Conservation (phyloP, 129 eudicot genomes). For the Centella asiatica region DNA sequence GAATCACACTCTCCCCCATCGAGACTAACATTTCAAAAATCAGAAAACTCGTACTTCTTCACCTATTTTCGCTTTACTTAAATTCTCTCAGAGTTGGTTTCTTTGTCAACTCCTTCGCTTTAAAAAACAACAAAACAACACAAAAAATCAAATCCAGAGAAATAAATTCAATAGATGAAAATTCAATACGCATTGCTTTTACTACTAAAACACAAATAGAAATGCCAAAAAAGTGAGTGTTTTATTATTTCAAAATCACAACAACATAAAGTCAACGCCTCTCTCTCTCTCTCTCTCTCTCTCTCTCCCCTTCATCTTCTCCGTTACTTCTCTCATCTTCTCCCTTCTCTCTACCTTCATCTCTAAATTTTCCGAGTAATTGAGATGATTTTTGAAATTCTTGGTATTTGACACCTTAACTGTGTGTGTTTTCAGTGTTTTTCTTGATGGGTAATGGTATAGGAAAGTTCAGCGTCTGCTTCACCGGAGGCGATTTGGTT, state of each 20-base stretch:
- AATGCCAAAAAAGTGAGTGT: constrained; percentile 24
- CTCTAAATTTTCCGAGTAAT: constrained; percentile 13
- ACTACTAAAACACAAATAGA: constrained; percentile 11
- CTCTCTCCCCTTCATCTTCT: no score
- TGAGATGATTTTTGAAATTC: not conserved
- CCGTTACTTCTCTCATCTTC: constrained; percentile 11
- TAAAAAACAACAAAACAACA: no score
- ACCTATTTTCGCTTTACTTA: no score
- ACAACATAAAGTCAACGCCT: constrained; percentile 64
- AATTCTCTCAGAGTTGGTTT: no score
- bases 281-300: constrained; percentile 26
- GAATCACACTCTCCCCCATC: no score
- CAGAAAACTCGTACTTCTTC: no score
- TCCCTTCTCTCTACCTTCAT: constrained; percentile 20
- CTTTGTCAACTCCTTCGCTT: no score
- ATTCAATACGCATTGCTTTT: not conserved
- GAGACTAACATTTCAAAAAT: no score
- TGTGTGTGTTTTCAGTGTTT: not conserved
- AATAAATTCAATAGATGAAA: not conserved
- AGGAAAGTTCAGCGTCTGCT: constrained; percentile 69
- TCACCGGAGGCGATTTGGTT: constrained; percentile 49
- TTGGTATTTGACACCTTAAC: not conserved
- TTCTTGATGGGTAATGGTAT: constrained; percentile 69
- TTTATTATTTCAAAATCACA: constrained; percentile 45
- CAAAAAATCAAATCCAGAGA: not conserved